phyloP scores from a whole-genome alignment of 2,329 filamentous ascomycete genomes.

The Rhynchosporium agropyri region DNA sequence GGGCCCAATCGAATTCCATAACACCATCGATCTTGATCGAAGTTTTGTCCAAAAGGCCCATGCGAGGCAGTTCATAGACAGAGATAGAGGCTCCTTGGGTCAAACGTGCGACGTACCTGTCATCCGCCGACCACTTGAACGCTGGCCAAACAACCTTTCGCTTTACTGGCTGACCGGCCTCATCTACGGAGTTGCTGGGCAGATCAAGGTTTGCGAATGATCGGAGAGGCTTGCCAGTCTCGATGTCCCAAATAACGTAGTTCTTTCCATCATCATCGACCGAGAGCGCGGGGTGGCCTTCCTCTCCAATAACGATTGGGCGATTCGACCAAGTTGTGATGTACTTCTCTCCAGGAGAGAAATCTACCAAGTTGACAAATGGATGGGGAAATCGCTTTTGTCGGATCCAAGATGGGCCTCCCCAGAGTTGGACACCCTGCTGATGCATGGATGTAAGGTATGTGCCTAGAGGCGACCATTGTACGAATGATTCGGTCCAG shows the following conservation, averaged over 20 bases:
- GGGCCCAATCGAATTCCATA: constrained; percentile 97
- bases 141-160: constrained; percentile 97
- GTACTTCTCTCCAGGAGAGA: constrained; percentile 91
- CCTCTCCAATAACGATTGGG: constrained; percentile 88
- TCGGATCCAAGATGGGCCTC: constrained; percentile 83
- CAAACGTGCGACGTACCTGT: constrained; percentile 94
- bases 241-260: constrained; percentile 98
- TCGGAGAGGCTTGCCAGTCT: constrained; percentile 83
- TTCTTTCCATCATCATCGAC: constrained; percentile 98
- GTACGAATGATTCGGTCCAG: constrained; percentile 98
- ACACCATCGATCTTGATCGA: constrained; percentile 96
- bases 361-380: constrained; percentile 93
- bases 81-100: constrained; percentile 87
- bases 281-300: constrained; percentile 78
- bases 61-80: constrained; percentile 84
- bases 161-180: constrained; percentile 69
- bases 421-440: constrained; percentile 97
- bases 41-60: constrained; percentile 88
- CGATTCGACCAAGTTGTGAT: constrained; percentile 95
- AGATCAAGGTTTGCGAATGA: constrained; percentile 92
- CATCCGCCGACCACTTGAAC: constrained; percentile 98
- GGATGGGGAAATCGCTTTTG: constrained; percentile 94
- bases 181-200: constrained; percentile 61
- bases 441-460: constrained; percentile 93
- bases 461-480: constrained; percentile 96